Evolutionary conservation across 2,329 filamentous ascomycete genomes (phyloP).

Genomic region (Penicillium sclerotiorum): DNA sequence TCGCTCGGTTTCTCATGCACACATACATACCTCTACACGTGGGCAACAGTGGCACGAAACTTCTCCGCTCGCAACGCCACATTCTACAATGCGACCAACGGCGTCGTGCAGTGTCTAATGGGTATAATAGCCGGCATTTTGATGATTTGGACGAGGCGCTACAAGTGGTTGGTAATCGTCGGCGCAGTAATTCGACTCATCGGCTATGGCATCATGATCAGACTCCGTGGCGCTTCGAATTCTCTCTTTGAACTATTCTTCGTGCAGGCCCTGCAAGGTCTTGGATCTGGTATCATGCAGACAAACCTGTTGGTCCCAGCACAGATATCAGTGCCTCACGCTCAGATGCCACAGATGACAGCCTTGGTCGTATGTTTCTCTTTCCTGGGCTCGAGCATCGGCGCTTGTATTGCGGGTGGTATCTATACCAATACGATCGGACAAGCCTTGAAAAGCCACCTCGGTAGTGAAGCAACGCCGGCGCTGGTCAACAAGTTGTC

Average conservation of each 20-base stretch:
- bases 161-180: constrained; percentile 51
- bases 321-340: constrained; percentile 50
- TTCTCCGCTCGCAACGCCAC: constrained; percentile 47
- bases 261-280: constrained; percentile 53
- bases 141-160: constrained; percentile 48
- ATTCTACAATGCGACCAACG: constrained; percentile 44
- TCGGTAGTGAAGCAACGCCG: constrained; percentile 37
- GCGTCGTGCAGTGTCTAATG: constrained; percentile 48
- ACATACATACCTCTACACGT: constrained; percentile 54
- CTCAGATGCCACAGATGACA: constrained; percentile 53
- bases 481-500: constrained; percentile 43
- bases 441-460: constrained; percentile 36
- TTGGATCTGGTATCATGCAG: constrained; percentile 52
- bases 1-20: constrained; percentile 48
- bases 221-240: constrained; percentile 49
- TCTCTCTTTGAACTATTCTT: constrained; percentile 50
- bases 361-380: constrained; percentile 49
- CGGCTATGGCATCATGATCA: constrained; percentile 56
- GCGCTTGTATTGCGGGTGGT: constrained; percentile 49
- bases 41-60: constrained; percentile 49
- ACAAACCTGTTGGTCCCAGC: constrained; percentile 48
- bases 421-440: constrained; percentile 55
- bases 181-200: constrained; percentile 48
- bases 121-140: constrained; percentile 46
- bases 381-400: constrained; percentile 42